A percentile compares a stretch with the other conserved stretches of the same genome.
These are phyloP conservation scores for Flaveria trinervia DNA, from an alignment of 129 eudicot species.

Conservation along the genomic window DNA sequence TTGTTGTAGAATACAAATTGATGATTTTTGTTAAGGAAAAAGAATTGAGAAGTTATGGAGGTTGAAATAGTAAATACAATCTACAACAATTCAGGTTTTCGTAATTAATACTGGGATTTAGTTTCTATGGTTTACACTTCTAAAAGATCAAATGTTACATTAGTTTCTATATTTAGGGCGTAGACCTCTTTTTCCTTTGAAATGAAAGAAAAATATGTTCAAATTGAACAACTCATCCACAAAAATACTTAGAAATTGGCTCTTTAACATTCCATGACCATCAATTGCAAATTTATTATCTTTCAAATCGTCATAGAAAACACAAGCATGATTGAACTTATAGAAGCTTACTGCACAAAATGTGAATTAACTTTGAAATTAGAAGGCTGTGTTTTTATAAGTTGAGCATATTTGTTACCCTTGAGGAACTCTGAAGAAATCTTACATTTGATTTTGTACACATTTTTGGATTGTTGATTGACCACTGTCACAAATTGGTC, in stretches of 20 bases:
- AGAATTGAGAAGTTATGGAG: neutral
- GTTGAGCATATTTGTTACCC: neutral
- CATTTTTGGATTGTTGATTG: constrained; percentile 1
- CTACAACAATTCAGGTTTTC: neutral
- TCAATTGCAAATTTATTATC: neutral
- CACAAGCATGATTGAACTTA: constrained; percentile 4
- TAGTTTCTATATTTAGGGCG: neutral
- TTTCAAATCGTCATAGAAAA: neutral
- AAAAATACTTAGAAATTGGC: neutral
- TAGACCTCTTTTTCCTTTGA: neutral
- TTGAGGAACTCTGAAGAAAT: neutral
- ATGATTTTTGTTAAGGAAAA: neutral
- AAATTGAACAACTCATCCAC: neutral
- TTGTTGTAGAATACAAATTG: neutral
- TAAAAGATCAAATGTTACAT: neutral
- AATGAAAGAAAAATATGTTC: neutral
- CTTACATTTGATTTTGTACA: neutral
- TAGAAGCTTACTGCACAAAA: neutral
- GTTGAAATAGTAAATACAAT: neutral
- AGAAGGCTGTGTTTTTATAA: neutral
- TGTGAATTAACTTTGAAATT: neutral
- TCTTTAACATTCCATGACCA: neutral
- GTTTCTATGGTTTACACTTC: neutral
- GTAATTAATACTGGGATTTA: too few species aligned
- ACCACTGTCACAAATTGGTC: constrained; percentile 6